These are phyloP conservation scores for Aethionema arabicum DNA, from an alignment of 345 rosid species.

Conservation along the genomic window DNA sequence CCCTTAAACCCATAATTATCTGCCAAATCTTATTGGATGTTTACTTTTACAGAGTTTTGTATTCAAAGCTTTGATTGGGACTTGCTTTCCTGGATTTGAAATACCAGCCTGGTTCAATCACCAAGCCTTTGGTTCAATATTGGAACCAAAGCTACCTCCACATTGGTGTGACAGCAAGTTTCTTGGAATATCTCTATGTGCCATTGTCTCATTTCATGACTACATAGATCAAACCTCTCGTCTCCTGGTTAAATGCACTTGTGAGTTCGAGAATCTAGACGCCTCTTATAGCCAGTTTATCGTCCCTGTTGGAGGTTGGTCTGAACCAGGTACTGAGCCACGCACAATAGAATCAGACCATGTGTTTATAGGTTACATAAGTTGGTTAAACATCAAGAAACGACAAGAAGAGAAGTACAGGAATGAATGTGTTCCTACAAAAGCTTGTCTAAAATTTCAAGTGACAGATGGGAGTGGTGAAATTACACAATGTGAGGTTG, in stretches of 20 bases:
- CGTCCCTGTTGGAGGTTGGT: constrained; percentile 22
- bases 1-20: background rate
- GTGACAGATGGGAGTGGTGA: constrained; percentile 22
- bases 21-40: background rate
- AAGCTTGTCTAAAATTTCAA: constrained; percentile 2
- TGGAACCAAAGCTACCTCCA: constrained; percentile 25
- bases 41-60: constrained; percentile 20
- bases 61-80: constrained; percentile 12
- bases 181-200: constrained; percentile 24
- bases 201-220: constrained; percentile 12
- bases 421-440: constrained; percentile 13
- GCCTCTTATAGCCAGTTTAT: constrained; percentile 18
- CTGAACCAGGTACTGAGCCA: constrained; percentile 9
- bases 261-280: constrained; percentile 16
- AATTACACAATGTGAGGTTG: constrained; percentile 18
- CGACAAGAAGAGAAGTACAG: constrained; percentile 8
- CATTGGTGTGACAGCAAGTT: constrained; percentile 19
- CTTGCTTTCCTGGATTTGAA: constrained; percentile 31
- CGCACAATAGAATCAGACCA: constrained; percentile 18
- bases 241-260: constrained; percentile 18
- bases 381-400: constrained; percentile 25
- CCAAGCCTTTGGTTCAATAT: constrained; percentile 23
- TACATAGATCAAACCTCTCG: background rate
- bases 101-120: constrained; percentile 30
- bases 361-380: constrained; percentile 24